These are phyloP conservation scores for Takashimella koratensis DNA, from an alignment of 1,284 basidiomycete genomes.

Conservation along the genomic window DNA sequence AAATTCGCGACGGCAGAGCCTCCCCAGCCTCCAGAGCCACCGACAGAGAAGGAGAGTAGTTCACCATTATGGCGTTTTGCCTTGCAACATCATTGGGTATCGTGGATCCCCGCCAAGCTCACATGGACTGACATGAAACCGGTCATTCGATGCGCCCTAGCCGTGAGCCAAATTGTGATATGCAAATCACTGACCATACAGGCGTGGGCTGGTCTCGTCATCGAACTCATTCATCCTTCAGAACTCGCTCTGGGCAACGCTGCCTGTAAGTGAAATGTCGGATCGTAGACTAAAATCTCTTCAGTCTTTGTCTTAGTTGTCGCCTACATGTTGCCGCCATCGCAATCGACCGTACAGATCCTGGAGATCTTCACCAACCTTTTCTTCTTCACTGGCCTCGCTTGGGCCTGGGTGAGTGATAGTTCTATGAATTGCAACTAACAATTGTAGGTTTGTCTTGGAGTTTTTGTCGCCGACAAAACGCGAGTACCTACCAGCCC, in stretches of 20 bases:
- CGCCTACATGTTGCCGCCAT: constrained; percentile 42
- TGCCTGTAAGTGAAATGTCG: constrained; percentile 42
- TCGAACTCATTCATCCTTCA: constrained; percentile 36
- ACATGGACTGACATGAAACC: constrained; percentile 35
- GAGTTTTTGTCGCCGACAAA: constrained; percentile 31
- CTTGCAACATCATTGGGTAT: constrained; percentile 27
- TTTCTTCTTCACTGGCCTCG: constrained; percentile 37
- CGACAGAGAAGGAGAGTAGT: neutral
- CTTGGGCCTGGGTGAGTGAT: constrained; percentile 43
- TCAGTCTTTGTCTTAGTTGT: constrained; percentile 41
- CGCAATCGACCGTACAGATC: constrained; percentile 38
- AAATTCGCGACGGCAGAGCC: neutral
- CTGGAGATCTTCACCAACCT: constrained; percentile 41
- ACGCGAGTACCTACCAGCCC: constrained; percentile 25
- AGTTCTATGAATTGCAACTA: neutral
- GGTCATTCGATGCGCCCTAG: constrained; percentile 36
- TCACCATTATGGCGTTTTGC: neutral
- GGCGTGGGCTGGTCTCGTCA: constrained; percentile 44
- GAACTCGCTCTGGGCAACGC: constrained; percentile 38
- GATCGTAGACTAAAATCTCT: too few species aligned
- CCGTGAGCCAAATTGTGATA: constrained; percentile 25
- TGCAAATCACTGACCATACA: constrained; percentile 8
- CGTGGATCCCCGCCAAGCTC: constrained; percentile 38
- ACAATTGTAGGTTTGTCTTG: constrained; percentile 22
- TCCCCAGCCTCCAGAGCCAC: neutral